Evolutionary conservation across 345 rosid genomes (phyloP), one percentile per base, ranked within the genome.

Genomic region (Pistacia atlantica): DNA sequence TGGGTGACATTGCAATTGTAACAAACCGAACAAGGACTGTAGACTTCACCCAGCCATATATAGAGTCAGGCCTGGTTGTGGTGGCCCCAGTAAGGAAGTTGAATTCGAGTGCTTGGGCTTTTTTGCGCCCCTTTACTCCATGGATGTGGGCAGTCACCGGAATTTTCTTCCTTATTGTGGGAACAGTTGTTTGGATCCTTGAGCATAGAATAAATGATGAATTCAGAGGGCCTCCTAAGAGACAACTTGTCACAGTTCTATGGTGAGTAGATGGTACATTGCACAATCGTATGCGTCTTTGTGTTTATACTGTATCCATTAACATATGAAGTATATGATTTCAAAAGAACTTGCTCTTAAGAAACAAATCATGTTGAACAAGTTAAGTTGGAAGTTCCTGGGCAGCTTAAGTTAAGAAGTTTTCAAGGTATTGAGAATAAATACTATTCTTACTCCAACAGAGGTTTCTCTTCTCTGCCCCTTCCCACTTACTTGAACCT

Each of bases 151-250:
- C 83, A 69, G 91, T 91, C 70, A 92, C 97, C 1, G 92, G 86
- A 33, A 77, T 63, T 17, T 91, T 86, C 82, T 94, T 92, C 81
- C 93, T 94, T 76, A 35, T 82, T 3, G 89, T 94, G 74, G 98
- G 98, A 84, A 78, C 85, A 35, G 95, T 92, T 49, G 90, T 94
- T 48, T 92, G 97, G 97, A 87, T 92, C 79, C 97, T 94, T 73
- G 98, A 94, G 78, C 98, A 94, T 88, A 82, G 95, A 83, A 83
- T 81, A 52, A 94, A 94, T 57, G 93, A 94, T 68, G 97, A 94
- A 76, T 94, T 94, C 63, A 89, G 97, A 10, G 98, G 97, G 17
- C 87, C 95, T 52, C 98, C 97, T 7, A 89, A 78, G 88, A 84
- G 85, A 68, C 98, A 94, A 79, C 3, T 91, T 45, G 78, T 87